These are phyloP conservation scores for Fraxinus albicans DNA, from an alignment of 305 asterid genomes.

Conservation along the genomic window DNA sequence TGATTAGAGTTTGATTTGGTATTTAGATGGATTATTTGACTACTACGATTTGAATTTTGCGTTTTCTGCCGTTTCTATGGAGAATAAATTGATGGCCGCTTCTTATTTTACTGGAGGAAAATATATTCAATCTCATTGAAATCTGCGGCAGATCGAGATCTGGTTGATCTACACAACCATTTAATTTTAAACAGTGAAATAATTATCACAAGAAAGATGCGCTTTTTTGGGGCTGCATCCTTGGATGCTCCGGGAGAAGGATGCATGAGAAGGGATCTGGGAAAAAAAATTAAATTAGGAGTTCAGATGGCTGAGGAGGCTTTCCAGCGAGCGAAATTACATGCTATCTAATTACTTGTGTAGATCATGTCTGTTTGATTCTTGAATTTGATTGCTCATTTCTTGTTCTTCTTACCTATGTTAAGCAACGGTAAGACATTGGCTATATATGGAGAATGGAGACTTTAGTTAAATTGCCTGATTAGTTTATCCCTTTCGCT, in stretches of 20 bases:
- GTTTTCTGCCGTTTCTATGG: conserved; percentile 17
- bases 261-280: background rate
- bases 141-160: conserved; percentile 33
- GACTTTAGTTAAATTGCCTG: conserved; percentile 22
- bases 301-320: conserved; percentile 22
- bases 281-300: background rate
- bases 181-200: conserved; percentile 8
- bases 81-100: conserved; percentile 15
- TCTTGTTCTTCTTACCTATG: background rate
- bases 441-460: conserved; percentile 6
- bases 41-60: conserved; percentile 24
- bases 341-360: background rate
- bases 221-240: conserved; percentile 11
- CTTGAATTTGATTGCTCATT: background rate
- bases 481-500: conserved; percentile 7
- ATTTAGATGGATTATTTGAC: conserved; percentile 23
- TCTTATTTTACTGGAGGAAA: conserved; percentile 11
- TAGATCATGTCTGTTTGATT: background rate
- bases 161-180: conserved; percentile 15
- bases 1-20: conserved; percentile 22
- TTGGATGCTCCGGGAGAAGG: conserved; percentile 18
- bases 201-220: conserved; percentile 7
- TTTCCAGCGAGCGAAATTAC: background rate
- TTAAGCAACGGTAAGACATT: background rate
- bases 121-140: conserved; percentile 18